Evolutionary conservation across 1,139 yeast genomes (phyloP).

Genomic region (Debaryomyces psychrophilus): DNA sequence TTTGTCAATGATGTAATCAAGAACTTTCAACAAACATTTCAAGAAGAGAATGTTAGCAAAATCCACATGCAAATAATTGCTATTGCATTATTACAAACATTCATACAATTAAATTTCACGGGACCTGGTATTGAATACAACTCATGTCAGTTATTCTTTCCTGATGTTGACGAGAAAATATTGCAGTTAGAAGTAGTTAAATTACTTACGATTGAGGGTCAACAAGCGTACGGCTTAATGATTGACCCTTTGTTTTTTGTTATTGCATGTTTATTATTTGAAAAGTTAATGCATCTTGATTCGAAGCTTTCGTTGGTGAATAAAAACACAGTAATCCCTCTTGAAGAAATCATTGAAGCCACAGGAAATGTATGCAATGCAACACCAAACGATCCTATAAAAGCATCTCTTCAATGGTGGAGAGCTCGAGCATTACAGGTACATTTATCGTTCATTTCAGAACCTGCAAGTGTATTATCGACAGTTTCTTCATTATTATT

Average conservation of each 20-base stretch:
- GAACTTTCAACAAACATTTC: conserved; percentile 14
- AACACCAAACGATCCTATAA: conserved; percentile 26
- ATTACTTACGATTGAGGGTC: conserved; percentile 59
- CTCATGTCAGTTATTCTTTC: conserved; percentile 36
- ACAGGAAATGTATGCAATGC: conserved; percentile 16
- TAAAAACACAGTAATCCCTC: conserved; percentile 21
- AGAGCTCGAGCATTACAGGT: conserved; percentile 65
- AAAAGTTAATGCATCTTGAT: conserved; percentile 42
- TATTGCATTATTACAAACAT: conserved; percentile 64
- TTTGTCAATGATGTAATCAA: conserved; percentile 25
- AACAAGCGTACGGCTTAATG: conserved; percentile 61
- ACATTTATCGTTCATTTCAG: conserved; percentile 62
- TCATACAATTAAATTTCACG: conserved; percentile 77
- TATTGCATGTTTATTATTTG: conserved; percentile 54
- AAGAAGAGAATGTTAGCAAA: conserved; percentile 16
- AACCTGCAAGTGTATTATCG: conserved; percentile 53
- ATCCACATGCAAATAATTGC: conserved; percentile 46
- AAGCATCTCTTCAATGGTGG: conserved; percentile 71
- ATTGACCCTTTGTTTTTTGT: conserved; percentile 57
- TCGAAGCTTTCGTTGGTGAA: conserved; percentile 32
- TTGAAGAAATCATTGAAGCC: conserved; percentile 26
- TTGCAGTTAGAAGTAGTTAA: conserved; percentile 39
- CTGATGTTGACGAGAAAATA: conserved; percentile 28
- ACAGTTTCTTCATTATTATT: conserved; percentile 45
- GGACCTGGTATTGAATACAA: conserved; percentile 67